phyloP scores from a whole-genome alignment of 1,284 basidiomycete species.

The Sporisorium scitamineum region DNA sequence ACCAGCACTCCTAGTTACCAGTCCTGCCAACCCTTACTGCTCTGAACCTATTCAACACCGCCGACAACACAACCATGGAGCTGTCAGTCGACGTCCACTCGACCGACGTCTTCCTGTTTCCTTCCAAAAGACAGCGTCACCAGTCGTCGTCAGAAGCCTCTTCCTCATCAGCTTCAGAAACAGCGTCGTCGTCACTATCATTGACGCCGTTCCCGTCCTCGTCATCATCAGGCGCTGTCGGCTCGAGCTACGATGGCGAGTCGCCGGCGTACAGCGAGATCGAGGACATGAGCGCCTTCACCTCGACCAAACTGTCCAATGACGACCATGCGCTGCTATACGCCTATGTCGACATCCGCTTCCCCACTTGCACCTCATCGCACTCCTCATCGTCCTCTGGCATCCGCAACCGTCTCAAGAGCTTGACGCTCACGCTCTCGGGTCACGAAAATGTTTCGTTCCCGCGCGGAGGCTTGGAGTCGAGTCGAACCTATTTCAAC shows the following conservation, averaged over 20 bases:
- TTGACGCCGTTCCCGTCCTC: conserved; percentile 6
- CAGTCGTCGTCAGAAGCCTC: conserved; percentile 6
- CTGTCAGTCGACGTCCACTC: conserved; percentile 36
- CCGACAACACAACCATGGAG: conserved; percentile 16
- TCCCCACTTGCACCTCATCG: conserved; percentile 13
- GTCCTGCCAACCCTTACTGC: neutral
- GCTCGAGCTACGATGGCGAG: conserved; percentile 5
- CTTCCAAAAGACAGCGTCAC: conserved; percentile 25
- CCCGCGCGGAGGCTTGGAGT: conserved; percentile 32
- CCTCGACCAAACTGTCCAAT: conserved; percentile 19
- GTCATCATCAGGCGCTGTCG: neutral
- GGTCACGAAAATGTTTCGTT: conserved; percentile 31
- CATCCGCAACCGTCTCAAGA: conserved; percentile 29
- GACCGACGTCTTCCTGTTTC: conserved; percentile 41
- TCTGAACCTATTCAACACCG: neutral
- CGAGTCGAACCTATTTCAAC: conserved; percentile 8
- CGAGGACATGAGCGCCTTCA: conserved; percentile 11
- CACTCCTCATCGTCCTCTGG: conserved; percentile 11
- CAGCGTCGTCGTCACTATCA: neutral
- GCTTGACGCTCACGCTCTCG: conserved; percentile 26
- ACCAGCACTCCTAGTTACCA: neutral
- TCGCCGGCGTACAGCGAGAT: conserved; percentile 27
- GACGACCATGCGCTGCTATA: conserved; percentile 31
- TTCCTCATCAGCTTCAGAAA: neutral
- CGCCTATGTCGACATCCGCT: conserved; percentile 25